A percentile compares a stretch with the other conserved stretches of the same genome.
Evolutionary conservation across 371 early-diverging fungal species (phyloP).

Genomic region (Rhizopus stolonifer): DNA sequence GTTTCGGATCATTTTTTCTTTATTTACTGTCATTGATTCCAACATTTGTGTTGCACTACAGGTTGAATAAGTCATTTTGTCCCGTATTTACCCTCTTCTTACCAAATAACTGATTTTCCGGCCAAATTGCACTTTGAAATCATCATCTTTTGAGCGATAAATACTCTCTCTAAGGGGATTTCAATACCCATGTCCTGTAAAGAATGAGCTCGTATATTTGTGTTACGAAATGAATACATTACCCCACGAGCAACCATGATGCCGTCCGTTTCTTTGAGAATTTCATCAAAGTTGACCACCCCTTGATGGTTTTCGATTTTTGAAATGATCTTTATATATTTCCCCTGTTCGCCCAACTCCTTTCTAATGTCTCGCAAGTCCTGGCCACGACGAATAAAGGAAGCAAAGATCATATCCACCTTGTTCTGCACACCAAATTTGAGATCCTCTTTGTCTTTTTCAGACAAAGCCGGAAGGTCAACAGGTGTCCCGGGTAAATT

Average conservation of each 20-base stretch:
- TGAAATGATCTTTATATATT: slow-evolving; percentile 89
- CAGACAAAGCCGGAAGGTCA: slow-evolving; percentile 91
- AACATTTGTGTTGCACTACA: slow-evolving; percentile 97
- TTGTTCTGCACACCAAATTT: slow-evolving; percentile 91
- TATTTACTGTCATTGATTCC: slow-evolving; percentile 92
- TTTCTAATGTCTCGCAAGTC: slow-evolving; percentile 85
- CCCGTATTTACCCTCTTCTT: too few species aligned
- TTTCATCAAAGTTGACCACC: slow-evolving; percentile 96
- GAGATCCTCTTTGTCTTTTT: slow-evolving; percentile 92
- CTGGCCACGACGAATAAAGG: slow-evolving; percentile 90
- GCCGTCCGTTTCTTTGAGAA: slow-evolving; percentile 93
- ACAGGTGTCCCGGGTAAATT: slow-evolving; percentile 88
- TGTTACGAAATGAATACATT: slow-evolving; percentile 11
- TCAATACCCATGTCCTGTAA: slow-evolving; percentile 93
- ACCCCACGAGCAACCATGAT: slow-evolving; percentile 98
- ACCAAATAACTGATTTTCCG: slow-evolving; percentile 95
- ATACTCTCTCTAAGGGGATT: slow-evolving; percentile 90
- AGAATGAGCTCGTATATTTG: slow-evolving; percentile 10
- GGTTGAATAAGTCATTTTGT: too few species aligned
- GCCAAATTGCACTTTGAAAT: slow-evolving; percentile 90
- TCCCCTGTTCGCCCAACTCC: slow-evolving; percentile 79
- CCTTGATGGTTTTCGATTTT: slow-evolving; percentile 98
- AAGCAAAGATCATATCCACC: slow-evolving; percentile 96
- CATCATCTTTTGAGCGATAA: slow-evolving; percentile 97
- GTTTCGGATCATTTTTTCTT: too few species aligned